Evolutionary conservation across 176 grass and related monocot genomes (phyloP).

Genomic region (Lolium multiflorum): DNA sequence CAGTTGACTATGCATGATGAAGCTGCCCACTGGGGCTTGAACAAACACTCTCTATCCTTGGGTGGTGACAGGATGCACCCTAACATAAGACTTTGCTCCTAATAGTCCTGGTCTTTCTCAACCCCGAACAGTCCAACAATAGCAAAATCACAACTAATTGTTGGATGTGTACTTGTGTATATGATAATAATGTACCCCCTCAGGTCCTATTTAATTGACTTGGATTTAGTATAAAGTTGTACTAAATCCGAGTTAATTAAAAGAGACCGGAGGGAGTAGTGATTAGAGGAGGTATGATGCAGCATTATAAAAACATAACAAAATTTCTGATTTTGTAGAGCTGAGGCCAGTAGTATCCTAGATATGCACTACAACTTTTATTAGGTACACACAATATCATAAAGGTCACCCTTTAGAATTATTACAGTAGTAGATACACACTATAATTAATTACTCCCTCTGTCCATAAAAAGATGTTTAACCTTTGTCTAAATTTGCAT

Average conservation of each 20-base stretch:
- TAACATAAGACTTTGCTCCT: background rate
- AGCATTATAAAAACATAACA: conserved; percentile 8
- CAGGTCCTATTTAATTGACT: no score
- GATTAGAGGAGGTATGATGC: conserved; percentile 19
- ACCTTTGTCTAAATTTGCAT: no score
- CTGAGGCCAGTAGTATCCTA: background rate
- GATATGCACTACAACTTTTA: background rate
- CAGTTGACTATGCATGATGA: conserved; percentile 9
- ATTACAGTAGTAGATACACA: background rate
- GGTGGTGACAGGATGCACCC: conserved; percentile 11
- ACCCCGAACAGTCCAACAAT: background rate
- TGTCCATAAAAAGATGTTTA: no score
- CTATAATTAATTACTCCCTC: background rate
- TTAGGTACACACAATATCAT: background rate
- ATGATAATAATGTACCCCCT: conserved; percentile 23
- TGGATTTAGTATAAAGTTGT: no score
- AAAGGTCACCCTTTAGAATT: background rate
- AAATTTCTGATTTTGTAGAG: background rate
- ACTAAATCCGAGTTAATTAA: no score
- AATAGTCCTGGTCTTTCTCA: background rate
- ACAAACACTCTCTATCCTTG: background rate
- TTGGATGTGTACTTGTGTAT: background rate
- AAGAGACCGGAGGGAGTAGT: no score
- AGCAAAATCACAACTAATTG: conserved; percentile 18
- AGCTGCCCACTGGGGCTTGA: background rate